phyloP scores from a whole-genome alignment of 768 basidiomycete genomes.

The Agaricus subrufescens region DNA sequence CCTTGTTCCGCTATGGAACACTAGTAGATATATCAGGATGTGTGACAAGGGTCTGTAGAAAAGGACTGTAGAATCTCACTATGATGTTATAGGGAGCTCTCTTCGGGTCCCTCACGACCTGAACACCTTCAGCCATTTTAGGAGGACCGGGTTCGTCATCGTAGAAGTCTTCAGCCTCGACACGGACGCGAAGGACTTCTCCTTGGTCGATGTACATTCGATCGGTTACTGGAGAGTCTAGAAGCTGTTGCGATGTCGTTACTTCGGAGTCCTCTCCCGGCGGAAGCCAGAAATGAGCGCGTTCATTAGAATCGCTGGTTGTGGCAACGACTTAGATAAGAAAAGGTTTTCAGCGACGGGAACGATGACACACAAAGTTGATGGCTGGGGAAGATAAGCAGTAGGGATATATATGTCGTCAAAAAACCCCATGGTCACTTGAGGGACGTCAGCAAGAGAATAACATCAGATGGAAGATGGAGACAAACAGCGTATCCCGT shows the following conservation, averaged over 20 bases:
- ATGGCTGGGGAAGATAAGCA: constrained; percentile 75
- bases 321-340: constrained; percentile 4
- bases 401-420: constrained; percentile 88
- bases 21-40: constrained; percentile 28
- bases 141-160: constrained; percentile 86
- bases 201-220: constrained; percentile 81
- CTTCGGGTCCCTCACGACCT: constrained; percentile 40
- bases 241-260: constrained; percentile 52
- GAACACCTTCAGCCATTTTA: constrained; percentile 67
- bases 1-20: constrained; percentile 84
- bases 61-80: constrained; percentile 33
- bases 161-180: constrained; percentile 79
- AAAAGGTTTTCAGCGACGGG: not conserved
- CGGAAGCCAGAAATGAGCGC: constrained; percentile 80
- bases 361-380: constrained; percentile 61
- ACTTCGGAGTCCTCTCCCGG: constrained; percentile 35
- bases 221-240: constrained; percentile 60
- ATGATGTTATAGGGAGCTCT: constrained; percentile 66
- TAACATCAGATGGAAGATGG: not conserved
- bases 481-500: constrained; percentile 75
- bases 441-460: not conserved
- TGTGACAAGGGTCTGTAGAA: not conserved
- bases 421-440: constrained; percentile 89
- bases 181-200: constrained; percentile 71
- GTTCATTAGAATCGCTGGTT: constrained; percentile 73